Conservation (phyloP, 768 basidiomycete species). For the Pulveroboletus sp. region DNA sequence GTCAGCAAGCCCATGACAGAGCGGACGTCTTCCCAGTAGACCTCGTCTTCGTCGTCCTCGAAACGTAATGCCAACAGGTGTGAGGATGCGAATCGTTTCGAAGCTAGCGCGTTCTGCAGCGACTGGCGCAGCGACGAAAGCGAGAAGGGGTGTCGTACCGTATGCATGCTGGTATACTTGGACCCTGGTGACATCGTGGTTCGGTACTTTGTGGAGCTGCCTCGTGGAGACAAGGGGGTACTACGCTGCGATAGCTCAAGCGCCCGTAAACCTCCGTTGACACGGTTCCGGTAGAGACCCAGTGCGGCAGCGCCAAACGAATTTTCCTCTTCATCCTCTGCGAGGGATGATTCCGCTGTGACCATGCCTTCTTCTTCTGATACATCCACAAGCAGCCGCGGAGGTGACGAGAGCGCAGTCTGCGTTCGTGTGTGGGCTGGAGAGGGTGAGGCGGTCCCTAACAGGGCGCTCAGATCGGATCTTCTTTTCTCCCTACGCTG, state of each 20-base stretch:
- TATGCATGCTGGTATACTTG: constrained; percentile 58
- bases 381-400: constrained; percentile 32
- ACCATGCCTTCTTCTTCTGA: constrained; percentile 34
- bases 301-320: constrained; percentile 62
- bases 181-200: constrained; percentile 44
- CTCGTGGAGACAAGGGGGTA: constrained; percentile 14
- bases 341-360: constrained; percentile 17
- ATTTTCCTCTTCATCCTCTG: constrained; percentile 24
- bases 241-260: constrained; percentile 35
- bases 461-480: constrained; percentile 49
- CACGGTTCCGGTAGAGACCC: constrained; percentile 51
- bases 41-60: constrained; percentile 63
- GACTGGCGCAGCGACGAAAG: constrained; percentile 56
- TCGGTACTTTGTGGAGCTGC: constrained; percentile 13
- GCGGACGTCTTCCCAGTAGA: constrained; percentile 83
- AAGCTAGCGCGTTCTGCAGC: constrained; percentile 61
- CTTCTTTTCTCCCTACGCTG: constrained; percentile 49
- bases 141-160: constrained; percentile 61
- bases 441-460: constrained; percentile 30
- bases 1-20: constrained; percentile 69
- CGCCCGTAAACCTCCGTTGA: constrained; percentile 44
- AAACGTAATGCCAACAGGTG: constrained; percentile 79
- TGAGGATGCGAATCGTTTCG: constrained; percentile 73
- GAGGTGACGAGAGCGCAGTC: constrained; percentile 40
- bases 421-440: constrained; percentile 27